A percentile compares a stretch with the other conserved stretches of the same genome.
phyloP scores from a whole-genome alignment of 768 basidiomycete genomes.

The Scleroderma bovista region DNA sequence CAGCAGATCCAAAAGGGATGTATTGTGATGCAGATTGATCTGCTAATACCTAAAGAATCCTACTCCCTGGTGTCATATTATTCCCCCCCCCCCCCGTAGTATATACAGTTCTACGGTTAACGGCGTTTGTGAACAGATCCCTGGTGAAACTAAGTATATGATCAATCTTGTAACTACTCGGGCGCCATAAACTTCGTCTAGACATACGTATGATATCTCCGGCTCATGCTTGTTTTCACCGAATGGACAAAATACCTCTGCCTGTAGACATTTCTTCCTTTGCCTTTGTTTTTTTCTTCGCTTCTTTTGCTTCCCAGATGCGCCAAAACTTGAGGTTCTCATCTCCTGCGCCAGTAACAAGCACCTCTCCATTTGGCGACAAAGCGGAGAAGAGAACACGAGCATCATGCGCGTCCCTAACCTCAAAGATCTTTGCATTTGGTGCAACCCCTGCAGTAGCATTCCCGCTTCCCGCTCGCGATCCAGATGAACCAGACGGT shows the following conservation, averaged over 20 bases:
- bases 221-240: slow-evolving; percentile 15
- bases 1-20: too few species aligned
- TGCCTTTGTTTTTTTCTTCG: slow-evolving; percentile 28
- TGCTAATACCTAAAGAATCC: background rate
- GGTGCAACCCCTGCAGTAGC: slow-evolving; percentile 20
- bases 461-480: slow-evolving; percentile 48
- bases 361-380: slow-evolving; percentile 84
- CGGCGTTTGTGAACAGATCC: background rate
- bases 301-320: slow-evolving; percentile 61
- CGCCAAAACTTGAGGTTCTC: slow-evolving; percentile 98
- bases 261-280: slow-evolving; percentile 29
- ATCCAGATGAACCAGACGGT: slow-evolving; percentile 40
- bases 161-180: too few species aligned
- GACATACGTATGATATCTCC: too few species aligned
- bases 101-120: background rate
- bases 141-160: background rate
- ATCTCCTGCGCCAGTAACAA: slow-evolving; percentile 89
- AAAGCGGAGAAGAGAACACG: slow-evolving; percentile 82
- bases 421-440: slow-evolving; percentile 37
- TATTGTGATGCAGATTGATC: background rate
- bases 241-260: slow-evolving; percentile 32
- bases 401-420: slow-evolving; percentile 90
- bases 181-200: too few species aligned
- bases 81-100: background rate
- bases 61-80: background rate